These are phyloP conservation scores for Santalum album DNA, from an alignment of 164 flowering plant genomes.

Conservation along the genomic window DNA sequence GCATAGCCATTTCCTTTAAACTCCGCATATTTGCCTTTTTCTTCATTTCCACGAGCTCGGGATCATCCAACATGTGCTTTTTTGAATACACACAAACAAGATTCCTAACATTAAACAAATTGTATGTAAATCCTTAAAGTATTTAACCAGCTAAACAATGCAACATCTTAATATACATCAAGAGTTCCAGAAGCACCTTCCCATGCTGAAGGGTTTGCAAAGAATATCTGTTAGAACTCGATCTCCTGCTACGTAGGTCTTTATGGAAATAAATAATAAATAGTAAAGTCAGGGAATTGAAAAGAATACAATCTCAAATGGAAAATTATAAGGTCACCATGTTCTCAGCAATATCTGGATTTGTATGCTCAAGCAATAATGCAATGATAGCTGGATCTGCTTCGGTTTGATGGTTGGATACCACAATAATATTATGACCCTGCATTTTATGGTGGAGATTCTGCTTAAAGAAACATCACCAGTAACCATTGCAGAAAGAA, in stretches of 20 bases:
- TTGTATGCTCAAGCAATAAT: conserved; percentile 62
- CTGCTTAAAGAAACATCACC: not conserved
- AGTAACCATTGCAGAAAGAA: too few relatives aligned
- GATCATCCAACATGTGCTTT: conserved; percentile 87
- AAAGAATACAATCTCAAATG: not conserved
- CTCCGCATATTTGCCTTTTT: conserved; percentile 75
- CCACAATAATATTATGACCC: conserved; percentile 86
- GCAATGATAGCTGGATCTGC: conserved; percentile 95
- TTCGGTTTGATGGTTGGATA: conserved; percentile 96
- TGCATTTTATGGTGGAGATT: conserved; percentile 22
- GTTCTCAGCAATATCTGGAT: conserved; percentile 57
- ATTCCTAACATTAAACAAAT: conserved; percentile 45
- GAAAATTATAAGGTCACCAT: conserved; percentile 31
- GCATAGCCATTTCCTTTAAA: conserved; percentile 85
- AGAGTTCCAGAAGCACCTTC: conserved; percentile 48
- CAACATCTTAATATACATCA: not conserved
- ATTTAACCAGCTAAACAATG: not conserved
- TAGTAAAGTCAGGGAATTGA: conserved; percentile 11
- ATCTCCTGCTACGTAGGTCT: conserved; percentile 95
- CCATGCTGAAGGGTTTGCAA: conserved; percentile 98
- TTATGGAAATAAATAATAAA: conserved; percentile 16
- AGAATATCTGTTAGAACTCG: conserved; percentile 91
- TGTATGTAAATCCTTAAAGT: not conserved
- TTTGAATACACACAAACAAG: conserved; percentile 92
- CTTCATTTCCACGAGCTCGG: conserved; percentile 80